Conservation (phyloP, 805 yeast species). For the Yamadazyma olivae region DNA sequence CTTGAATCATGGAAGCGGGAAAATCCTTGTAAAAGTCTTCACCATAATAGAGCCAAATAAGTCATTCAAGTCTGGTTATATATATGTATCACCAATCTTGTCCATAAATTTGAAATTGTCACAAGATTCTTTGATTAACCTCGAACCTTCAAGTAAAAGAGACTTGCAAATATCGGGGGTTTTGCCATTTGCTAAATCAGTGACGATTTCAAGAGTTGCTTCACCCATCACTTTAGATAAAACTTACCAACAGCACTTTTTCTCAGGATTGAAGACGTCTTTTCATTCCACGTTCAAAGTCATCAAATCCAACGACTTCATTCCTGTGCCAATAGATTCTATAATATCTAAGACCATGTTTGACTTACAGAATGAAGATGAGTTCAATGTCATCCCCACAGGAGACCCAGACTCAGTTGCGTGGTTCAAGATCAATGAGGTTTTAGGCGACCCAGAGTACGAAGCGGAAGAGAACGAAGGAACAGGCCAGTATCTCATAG, state of each 20-base stretch:
- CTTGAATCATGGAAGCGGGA: constrained; percentile 16
- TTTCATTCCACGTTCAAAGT: constrained; percentile 60
- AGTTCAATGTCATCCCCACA: constrained; percentile 42
- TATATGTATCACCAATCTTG: constrained; percentile 65
- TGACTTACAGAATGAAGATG: constrained; percentile 26
- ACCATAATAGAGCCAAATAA: constrained; percentile 65
- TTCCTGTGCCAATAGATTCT: constrained; percentile 78
- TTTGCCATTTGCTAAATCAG: constrained; percentile 54
- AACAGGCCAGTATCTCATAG: constrained; percentile 52
- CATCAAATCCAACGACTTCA: constrained; percentile 60
- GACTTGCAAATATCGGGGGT: constrained; percentile 21
- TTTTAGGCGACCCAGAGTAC: constrained; percentile 31
- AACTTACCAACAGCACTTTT: constrained; percentile 56
- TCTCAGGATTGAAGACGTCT: constrained; percentile 56
- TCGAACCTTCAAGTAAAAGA: constrained; percentile 15
- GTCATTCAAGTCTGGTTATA: constrained; percentile 27
- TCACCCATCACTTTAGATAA: constrained; percentile 69
- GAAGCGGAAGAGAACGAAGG: constrained; percentile 10
- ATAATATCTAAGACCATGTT: constrained; percentile 56
- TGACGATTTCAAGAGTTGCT: constrained; percentile 63
- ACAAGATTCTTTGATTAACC: constrained; percentile 11
- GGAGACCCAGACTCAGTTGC: constrained; percentile 72
- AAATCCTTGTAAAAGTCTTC: constrained; percentile 41
- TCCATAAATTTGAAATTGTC: constrained; percentile 46
- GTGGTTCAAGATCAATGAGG: constrained; percentile 75